Base-by-base conservation (phyloP, 768 basidiomycete species). In the Mycena crocata region DNA sequence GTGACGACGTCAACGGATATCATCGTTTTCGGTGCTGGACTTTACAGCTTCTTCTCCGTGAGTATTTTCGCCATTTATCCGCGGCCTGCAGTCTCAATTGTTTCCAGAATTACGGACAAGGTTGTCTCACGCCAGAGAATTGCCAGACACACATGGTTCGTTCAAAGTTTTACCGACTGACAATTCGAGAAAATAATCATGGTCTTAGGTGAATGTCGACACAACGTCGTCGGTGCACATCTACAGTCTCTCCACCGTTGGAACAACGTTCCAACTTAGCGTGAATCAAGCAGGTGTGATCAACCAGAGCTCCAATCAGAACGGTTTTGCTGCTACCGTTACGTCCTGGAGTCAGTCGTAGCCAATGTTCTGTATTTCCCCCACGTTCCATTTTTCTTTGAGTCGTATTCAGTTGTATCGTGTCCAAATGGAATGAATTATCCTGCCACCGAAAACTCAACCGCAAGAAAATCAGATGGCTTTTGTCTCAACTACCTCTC, bases 31-130 rank as follows among this genome's bases (percentile, higher is more conserved):
- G 91, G 90, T 39, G 90, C 89, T 14, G 90, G 90, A 0, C 77
- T 87, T 26, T 92, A 93, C 78, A 89, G 87, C 76, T 93, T 92
- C 82, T 93, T 89, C 84, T 68, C 77, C 56, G 68, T 68, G 39
- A 62, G 49, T 40, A 31, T 17, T 61, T 23, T 10, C n/a, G 40
- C n/a, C 17, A 37, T 6, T n/a, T 35, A 28, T 24, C 8, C 2
- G 21, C 28, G 23, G 15, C 28, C 32, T 63, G 31, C 57, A 44
- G 26, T 26, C 30, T 42, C 19, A n/a, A n/a, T n/a, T n/a, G n/a
- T 12, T 1, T 31, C 15, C 35, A 69, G 61, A 86, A 85, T 72
- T 93, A 88, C 75, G 70, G 32, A 26, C 82, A 88, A 74, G 71
- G 77, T 8, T 92, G 91, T 71, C 39, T 86, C 42, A 65, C 72